Evolutionary conservation across 2,329 filamentous ascomycete genomes (phyloP).

Genomic region (Paraphoma sp.): DNA sequence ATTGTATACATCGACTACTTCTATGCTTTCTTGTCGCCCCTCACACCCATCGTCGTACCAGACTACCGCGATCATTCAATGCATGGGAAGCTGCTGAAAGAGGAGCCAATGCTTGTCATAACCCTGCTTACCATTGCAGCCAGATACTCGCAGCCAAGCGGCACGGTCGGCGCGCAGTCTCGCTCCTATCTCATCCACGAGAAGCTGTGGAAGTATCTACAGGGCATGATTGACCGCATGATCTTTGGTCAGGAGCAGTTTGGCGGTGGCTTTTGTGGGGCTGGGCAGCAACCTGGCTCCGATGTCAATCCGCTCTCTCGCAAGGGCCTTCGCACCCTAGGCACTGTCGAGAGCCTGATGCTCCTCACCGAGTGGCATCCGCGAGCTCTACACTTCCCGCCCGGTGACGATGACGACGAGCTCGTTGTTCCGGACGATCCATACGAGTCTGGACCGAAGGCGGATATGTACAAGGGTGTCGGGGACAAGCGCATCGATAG

Average conservation of each 20-base stretch:
- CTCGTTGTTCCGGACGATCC: slow-evolving; percentile 73
- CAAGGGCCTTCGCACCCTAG: slow-evolving; percentile 81
- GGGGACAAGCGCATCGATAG: slow-evolving; percentile 88
- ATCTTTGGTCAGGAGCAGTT: slow-evolving; percentile 97
- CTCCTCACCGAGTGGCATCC: slow-evolving; percentile 98
- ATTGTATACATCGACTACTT: slow-evolving; percentile 97
- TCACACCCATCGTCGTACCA: slow-evolving; percentile 92
- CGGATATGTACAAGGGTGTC: slow-evolving; percentile 62
- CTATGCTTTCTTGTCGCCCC: slow-evolving; percentile 86
- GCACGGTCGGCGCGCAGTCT: slow-evolving; percentile 72
- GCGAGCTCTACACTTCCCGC: slow-evolving; percentile 89
- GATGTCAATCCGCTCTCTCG: slow-evolving; percentile 65
- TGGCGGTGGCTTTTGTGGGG: slow-evolving; percentile 83
- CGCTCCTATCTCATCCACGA: slow-evolving; percentile 92
- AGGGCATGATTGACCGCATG: slow-evolving; percentile 93
- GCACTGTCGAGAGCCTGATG: slow-evolving; percentile 92
- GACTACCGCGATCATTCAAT: slow-evolving; percentile 85
- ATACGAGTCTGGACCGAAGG: slow-evolving; percentile 50
- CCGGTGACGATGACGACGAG: slow-evolving; percentile 69
- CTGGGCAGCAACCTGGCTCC: slow-evolving; percentile 70
- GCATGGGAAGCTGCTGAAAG: slow-evolving; percentile 79
- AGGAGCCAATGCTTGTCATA: slow-evolving; percentile 91
- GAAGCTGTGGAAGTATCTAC: slow-evolving; percentile 91
- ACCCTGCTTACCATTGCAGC: slow-evolving; percentile 91
- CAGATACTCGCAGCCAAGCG: slow-evolving; percentile 80